Evolutionary conservation across 768 basidiomycete genomes (phyloP).

Genomic region (Termitomyces sp.): DNA sequence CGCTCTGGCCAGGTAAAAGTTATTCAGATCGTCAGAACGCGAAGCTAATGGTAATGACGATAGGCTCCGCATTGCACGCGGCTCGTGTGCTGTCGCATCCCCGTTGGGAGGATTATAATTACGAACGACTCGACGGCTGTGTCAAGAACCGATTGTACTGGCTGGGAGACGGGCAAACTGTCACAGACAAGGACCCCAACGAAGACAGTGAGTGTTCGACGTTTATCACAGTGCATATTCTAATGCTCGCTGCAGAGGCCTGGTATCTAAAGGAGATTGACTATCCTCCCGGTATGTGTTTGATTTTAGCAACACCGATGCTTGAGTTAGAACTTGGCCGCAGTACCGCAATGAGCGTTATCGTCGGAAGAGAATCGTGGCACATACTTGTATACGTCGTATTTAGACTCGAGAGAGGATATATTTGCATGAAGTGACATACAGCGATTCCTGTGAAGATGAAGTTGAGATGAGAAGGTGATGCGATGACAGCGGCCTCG

Average conservation of each 20-base stretch:
- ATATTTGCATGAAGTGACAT: not conserved
- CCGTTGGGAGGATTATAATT: constrained; percentile 64
- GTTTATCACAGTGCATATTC: not conserved
- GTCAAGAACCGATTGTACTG: constrained; percentile 50
- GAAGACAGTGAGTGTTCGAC: constrained; percentile 26
- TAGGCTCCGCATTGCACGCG: constrained; percentile 53
- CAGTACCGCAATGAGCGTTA: constrained; percentile 8
- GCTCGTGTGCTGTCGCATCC: constrained; percentile 45
- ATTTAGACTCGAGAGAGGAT: not conserved
- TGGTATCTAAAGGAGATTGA: constrained; percentile 48
- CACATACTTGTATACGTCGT: not conserved
- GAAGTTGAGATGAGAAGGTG: not conserved
- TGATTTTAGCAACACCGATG: not conserved
- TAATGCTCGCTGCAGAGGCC: constrained; percentile 28
- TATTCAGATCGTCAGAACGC: not conserved
- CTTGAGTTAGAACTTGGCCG: not conserved
- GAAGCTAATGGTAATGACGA: not conserved
- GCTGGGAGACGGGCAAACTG: constrained; percentile 59
- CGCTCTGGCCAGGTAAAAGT: constrained; percentile 54
- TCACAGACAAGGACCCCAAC: constrained; percentile 37
- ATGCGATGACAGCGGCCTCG: not conserved
- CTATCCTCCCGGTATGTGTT: constrained; percentile 39
- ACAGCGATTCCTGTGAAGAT: not conserved
- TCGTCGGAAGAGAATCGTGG: too few relatives aligned
- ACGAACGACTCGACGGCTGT: constrained; percentile 37